A percentile compares a stretch with the other conserved stretches of the same genome.
Evolutionary conservation across 192 early-diverging fungal species (phyloP).

Genomic region (Thoreauomyces humboldtii): DNA sequence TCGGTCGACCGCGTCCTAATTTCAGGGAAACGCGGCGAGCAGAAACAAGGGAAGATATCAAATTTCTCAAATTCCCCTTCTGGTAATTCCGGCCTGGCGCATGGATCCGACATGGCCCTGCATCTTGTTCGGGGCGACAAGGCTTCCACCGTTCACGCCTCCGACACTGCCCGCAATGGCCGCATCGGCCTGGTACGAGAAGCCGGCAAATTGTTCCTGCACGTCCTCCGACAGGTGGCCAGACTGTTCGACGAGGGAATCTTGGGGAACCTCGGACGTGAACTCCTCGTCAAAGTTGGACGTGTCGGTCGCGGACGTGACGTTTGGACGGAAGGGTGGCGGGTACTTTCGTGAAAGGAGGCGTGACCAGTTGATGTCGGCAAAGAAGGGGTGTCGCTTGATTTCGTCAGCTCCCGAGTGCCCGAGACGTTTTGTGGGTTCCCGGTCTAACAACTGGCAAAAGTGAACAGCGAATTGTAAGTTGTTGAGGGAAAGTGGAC

Average conservation of each 20-base stretch:
- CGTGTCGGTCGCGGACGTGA: conserved; percentile 78
- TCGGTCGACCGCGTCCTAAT: no score
- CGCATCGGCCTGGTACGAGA: conserved; percentile 65
- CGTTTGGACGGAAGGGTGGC: conserved; percentile 47
- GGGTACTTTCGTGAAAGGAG: conserved; percentile 88
- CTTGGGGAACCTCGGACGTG: conserved; percentile 87
- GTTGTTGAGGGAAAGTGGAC: neutral
- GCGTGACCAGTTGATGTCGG: conserved; percentile 83
- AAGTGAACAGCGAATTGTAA: neutral
- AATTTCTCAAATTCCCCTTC: conserved; percentile 12
- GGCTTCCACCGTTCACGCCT: conserved; percentile 22
- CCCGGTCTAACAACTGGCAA: conserved; percentile 67
- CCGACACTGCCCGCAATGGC: conserved; percentile 26
- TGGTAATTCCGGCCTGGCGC: conserved; percentile 13
- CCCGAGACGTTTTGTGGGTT: conserved; percentile 79
- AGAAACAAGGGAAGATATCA: no score
- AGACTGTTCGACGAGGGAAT: conserved; percentile 76
- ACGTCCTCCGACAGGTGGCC: conserved; percentile 82
- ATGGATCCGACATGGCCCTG: conserved; percentile 17
- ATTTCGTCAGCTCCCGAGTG: conserved; percentile 79
- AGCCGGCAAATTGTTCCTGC: conserved; percentile 94
- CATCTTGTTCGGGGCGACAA: conserved; percentile 24
- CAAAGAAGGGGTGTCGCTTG: conserved; percentile 88
- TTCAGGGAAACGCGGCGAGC: no score
- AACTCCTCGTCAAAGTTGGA: conserved; percentile 99